Evolutionary conservation across 805 yeast genomes (phyloP).

Genomic region (Wickerhamomyces canadensis): DNA sequence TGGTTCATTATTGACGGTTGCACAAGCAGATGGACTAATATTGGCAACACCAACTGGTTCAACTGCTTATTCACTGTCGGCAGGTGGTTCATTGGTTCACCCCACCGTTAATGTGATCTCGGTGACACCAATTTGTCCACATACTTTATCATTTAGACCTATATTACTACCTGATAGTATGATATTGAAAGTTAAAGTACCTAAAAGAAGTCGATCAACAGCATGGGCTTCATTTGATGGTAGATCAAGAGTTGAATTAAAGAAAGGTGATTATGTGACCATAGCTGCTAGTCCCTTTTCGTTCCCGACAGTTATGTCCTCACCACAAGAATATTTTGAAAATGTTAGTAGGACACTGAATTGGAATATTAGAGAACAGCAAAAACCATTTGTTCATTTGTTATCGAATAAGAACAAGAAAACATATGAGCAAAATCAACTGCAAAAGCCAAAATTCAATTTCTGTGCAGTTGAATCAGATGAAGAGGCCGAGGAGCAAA

Average conservation of each 20-base stretch:
- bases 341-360: slow-evolving; percentile 80
- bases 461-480: slow-evolving; percentile 21
- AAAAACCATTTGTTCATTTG: slow-evolving; percentile 68
- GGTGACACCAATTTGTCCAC: slow-evolving; percentile 95
- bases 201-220: slow-evolving; percentile 74
- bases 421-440: slow-evolving; percentile 30
- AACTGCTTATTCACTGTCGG: slow-evolving; percentile 91
- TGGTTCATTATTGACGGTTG: slow-evolving; percentile 75
- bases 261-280: slow-evolving; percentile 79
- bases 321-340: slow-evolving; percentile 74
- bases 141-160: slow-evolving; percentile 89
- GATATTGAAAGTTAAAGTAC: slow-evolving; percentile 77
- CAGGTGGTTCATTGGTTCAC: slow-evolving; percentile 93
- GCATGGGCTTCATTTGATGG: slow-evolving; percentile 99
- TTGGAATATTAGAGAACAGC: slow-evolving; percentile 91
- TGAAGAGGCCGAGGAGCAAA: slow-evolving; percentile 12
- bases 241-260: slow-evolving; percentile 73
- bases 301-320: slow-evolving; percentile 84
- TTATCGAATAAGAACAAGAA: slow-evolving; percentile 51
- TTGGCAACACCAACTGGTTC: slow-evolving; percentile 95
- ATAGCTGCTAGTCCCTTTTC: slow-evolving; percentile 85
- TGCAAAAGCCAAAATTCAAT: slow-evolving; percentile 20
- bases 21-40: slow-evolving; percentile 91
- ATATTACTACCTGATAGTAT: slow-evolving; percentile 91
- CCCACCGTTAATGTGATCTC: slow-evolving; percentile 91